Percentiles rank a stretch among this genome's conserved stretches.
Evolutionary conservation across 1,139 yeast species (phyloP).

Genomic region (Geotrichum restrictum): DNA sequence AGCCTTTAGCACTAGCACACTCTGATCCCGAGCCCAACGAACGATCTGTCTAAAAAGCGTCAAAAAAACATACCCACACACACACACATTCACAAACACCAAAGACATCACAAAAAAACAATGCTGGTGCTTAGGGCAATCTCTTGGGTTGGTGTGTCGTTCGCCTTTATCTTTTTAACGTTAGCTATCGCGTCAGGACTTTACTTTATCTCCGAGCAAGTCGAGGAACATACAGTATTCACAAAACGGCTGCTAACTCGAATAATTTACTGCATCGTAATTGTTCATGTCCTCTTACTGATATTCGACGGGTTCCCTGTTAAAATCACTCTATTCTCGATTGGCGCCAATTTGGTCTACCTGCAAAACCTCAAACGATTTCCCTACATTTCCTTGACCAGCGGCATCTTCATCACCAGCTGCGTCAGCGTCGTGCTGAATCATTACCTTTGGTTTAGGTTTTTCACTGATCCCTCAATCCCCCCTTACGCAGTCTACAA

Average conservation of each 20-base stretch:
- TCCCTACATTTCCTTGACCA: constrained; percentile 72
- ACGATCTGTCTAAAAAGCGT: no score
- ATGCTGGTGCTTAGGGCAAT: constrained; percentile 37
- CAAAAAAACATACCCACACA: no score
- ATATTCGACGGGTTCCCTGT: constrained; percentile 78
- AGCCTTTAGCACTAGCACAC: no score
- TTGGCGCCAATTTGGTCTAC: constrained; percentile 68
- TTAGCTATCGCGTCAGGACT: constrained; percentile 77
- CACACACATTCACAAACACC: no score
- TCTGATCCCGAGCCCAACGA: no score
- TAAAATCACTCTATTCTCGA: constrained; percentile 58
- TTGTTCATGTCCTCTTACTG: constrained; percentile 51
- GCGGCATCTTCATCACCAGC: constrained; percentile 66
- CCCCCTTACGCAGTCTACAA: constrained; percentile 43
- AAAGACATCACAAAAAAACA: constrained; percentile 1
- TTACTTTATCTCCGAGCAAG: constrained; percentile 84
- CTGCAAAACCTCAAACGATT: constrained; percentile 71
- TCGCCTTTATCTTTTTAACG: constrained; percentile 72
- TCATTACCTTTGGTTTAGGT: constrained; percentile 86
- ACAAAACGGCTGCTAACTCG: constrained; percentile 66
- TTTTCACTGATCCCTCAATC: constrained; percentile 66
- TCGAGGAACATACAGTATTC: constrained; percentile 87
- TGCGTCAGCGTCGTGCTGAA: constrained; percentile 71
- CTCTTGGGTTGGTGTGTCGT: constrained; percentile 64
- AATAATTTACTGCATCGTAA: constrained; percentile 58